phyloP scores from a whole-genome alignment of 2,329 filamentous ascomycete genomes.

The Xenoacremonium recifei region DNA sequence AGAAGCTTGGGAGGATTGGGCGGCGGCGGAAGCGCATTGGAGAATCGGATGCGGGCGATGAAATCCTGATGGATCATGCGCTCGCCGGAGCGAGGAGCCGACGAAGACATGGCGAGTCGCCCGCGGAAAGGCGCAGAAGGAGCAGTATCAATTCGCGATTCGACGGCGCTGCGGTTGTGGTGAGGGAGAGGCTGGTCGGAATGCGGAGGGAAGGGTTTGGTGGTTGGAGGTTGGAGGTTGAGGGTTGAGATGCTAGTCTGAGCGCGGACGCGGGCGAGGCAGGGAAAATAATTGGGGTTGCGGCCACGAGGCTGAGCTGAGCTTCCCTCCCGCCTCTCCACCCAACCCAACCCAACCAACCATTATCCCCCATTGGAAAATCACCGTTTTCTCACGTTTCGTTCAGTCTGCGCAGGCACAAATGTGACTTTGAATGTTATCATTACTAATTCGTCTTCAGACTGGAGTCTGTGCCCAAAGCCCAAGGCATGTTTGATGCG shows the following conservation, averaged over 20 bases:
- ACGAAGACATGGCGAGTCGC: slow-evolving; percentile 20
- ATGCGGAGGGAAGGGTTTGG: slow-evolving; percentile 1
- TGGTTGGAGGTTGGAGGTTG: slow-evolving; percentile 8
- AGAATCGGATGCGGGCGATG: slow-evolving; percentile 92
- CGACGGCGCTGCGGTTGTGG: neutral
- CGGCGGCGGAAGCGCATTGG: slow-evolving; percentile 91
- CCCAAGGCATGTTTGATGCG: no score
- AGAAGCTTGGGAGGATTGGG: slow-evolving; percentile 95
- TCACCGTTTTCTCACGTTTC: no score
- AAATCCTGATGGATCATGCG: slow-evolving; percentile 86
- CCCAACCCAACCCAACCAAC: no score
- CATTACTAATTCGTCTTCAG: slow-evolving; percentile 23
- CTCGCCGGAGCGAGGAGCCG: slow-evolving; percentile 44
- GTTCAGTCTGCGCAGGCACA: no score
- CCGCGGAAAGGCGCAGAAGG: slow-evolving; percentile 1
- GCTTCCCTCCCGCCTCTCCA: neutral
- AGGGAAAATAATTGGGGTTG: slow-evolving; percentile 24
- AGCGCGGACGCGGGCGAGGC: slow-evolving; percentile 14
- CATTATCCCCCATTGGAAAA: no score
- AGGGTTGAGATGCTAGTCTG: slow-evolving; percentile 15
- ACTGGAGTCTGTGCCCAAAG: slow-evolving; percentile 15
- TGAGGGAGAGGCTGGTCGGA: neutral
- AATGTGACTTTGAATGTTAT: no score
- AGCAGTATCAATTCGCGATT: slow-evolving; percentile 2
- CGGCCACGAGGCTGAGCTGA: slow-evolving; percentile 22